These are phyloP conservation scores for Diplosphaera chodatii DNA, from an alignment of 139 green algal species.

Conservation along the genomic window DNA sequence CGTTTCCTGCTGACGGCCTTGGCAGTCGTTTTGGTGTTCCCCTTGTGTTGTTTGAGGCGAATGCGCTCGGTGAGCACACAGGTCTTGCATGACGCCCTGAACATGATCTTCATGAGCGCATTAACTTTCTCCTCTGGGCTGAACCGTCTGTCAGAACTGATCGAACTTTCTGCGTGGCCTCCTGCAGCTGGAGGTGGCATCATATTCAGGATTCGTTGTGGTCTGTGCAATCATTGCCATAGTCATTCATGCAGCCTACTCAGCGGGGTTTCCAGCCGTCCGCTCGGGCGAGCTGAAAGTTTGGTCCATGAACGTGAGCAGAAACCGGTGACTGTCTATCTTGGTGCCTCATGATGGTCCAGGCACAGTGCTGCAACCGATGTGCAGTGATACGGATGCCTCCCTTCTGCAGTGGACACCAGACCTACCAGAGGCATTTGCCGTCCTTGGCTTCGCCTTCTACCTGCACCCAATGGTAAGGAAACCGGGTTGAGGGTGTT, in stretches of 20 bases:
- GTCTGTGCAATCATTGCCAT: constrained; percentile 48
- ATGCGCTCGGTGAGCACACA: constrained; percentile 49
- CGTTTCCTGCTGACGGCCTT: constrained; percentile 48
- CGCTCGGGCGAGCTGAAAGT: constrained; percentile 53
- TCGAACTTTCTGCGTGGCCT: neutral
- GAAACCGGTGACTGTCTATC: no score
- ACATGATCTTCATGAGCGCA: no score
- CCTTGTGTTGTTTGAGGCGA: constrained; percentile 57
- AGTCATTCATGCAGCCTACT: constrained; percentile 16
- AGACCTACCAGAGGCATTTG: constrained; percentile 35
- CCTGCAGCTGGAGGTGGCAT: constrained; percentile 51
- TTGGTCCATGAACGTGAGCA: constrained; percentile 19
- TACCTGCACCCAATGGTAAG: constrained; percentile 43
- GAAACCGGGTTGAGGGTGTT: neutral
- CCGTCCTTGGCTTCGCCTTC: constrained; percentile 50
- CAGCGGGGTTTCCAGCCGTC: constrained; percentile 57
- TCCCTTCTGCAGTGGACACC: neutral
- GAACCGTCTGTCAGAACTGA: no score
- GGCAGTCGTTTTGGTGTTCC: constrained; percentile 46
- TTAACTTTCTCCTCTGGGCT: no score
- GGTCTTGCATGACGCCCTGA: no score
- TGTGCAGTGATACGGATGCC: neutral
- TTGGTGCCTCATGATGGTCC: no score
- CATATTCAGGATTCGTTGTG: constrained; percentile 52
- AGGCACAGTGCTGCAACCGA: no score